Conservation (phyloP, 495 filamentous ascomycete species). For the Penicillium cataractarum region DNA sequence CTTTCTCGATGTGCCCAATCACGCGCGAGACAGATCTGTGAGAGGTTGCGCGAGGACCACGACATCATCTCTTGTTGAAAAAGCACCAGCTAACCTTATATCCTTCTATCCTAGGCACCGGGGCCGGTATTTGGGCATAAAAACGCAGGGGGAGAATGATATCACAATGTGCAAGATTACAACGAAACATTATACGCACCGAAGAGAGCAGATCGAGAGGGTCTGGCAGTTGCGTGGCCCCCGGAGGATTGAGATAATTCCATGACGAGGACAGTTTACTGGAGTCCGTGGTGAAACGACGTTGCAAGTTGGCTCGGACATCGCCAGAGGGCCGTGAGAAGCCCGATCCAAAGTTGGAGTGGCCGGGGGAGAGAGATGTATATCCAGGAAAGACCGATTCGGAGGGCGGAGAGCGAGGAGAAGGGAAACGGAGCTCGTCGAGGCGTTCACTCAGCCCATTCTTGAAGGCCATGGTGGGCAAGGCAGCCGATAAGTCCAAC, state of each 20-base stretch:
- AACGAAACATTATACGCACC: slow-evolving; percentile 41
- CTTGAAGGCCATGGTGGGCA: slow-evolving; percentile 65
- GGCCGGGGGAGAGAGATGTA: slow-evolving; percentile 69
- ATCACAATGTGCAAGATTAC: slow-evolving; percentile 6
- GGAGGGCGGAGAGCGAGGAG: slow-evolving; percentile 70
- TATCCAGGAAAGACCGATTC: slow-evolving; percentile 72
- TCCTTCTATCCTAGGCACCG: slow-evolving; percentile 1
- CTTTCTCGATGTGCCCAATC: neutral
- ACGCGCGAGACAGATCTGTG: neutral
- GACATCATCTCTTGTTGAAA: neutral
- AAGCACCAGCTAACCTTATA: neutral
- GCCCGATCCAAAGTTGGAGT: slow-evolving; percentile 58
- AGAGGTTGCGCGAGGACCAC: neutral
- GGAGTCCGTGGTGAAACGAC: slow-evolving; percentile 92
- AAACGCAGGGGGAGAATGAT: neutral
- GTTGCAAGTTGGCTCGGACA: slow-evolving; percentile 73
- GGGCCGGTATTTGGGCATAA: neutral
- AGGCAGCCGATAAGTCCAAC: slow-evolving; percentile 36
- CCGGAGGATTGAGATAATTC: slow-evolving; percentile 70
- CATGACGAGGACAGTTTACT: slow-evolving; percentile 78
- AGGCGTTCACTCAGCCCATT: slow-evolving; percentile 66
- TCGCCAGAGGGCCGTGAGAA: slow-evolving; percentile 61
- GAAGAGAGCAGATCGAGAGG: slow-evolving; percentile 60
- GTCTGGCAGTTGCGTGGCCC: slow-evolving; percentile 57
- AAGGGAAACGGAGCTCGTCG: slow-evolving; percentile 78